Percentiles rank a stretch among this genome's conserved stretches.
Conservation (phyloP, 2,329 filamentous ascomycete genomes). For the Exserohilum rostratum region DNA sequence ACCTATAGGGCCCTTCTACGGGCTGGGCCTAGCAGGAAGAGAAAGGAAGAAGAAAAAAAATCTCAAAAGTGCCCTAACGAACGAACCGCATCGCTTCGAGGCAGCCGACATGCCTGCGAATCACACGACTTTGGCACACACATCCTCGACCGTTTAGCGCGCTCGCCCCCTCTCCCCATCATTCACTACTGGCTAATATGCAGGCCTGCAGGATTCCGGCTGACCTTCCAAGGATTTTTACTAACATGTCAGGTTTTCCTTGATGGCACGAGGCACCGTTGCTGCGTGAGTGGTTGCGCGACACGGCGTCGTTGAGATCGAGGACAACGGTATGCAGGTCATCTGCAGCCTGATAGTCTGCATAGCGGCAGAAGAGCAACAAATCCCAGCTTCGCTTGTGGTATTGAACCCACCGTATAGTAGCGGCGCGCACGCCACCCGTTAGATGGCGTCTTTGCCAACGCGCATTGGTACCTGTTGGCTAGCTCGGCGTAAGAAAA, state of each 20-base stretch:
- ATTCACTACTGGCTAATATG: slow-evolving; percentile 7
- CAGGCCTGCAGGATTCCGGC: slow-evolving; percentile 8
- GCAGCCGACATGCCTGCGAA: slow-evolving; percentile 13
- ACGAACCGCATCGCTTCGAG: neutral
- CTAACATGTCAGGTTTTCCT: too few relatives aligned
- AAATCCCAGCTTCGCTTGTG: slow-evolving; percentile 1
- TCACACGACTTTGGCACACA: slow-evolving; percentile 1
- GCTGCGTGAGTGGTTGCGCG: too few relatives aligned
- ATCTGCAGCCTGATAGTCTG: too few relatives aligned
- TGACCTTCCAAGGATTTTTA: slow-evolving; percentile 1
- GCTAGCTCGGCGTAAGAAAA: neutral
- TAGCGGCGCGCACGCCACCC: neutral
- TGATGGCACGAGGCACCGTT: too few relatives aligned
- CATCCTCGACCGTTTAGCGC: slow-evolving; percentile 4
- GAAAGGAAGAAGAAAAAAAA: neutral
- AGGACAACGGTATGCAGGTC: too few relatives aligned
- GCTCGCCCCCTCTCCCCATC: neutral
- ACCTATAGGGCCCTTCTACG: neutral
- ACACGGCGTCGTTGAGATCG: too few relatives aligned
- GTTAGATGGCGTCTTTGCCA: neutral
- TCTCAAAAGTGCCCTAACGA: neutral
- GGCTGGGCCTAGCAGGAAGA: neutral
- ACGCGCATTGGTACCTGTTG: slow-evolving; percentile 11
- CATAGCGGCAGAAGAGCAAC: slow-evolving; percentile 6
- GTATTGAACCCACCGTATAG: neutral